Evolutionary conservation across 2,329 filamentous ascomycete genomes (phyloP).

Genomic region (Talaromyces sp.): DNA sequence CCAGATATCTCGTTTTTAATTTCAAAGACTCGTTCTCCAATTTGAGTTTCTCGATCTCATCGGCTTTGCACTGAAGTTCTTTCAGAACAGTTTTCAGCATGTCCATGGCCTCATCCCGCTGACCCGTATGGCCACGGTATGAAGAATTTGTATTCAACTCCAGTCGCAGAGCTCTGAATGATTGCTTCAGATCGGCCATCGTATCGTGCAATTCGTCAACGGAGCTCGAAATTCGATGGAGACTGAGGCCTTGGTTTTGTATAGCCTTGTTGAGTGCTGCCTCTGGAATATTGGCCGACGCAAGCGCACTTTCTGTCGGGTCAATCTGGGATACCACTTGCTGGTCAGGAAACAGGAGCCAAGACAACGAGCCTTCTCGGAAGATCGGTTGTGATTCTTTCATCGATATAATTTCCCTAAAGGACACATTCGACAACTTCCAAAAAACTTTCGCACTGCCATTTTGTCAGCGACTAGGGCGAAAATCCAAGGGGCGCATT

Average conservation of each 20-base stretch:
- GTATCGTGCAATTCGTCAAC: conserved; percentile 35
- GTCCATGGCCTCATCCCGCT: conserved; percentile 22
- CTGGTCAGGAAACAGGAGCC: conserved; percentile 20
- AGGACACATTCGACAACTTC: conserved; percentile 35
- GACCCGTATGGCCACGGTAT: conserved; percentile 18
- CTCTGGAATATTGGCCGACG: conserved; percentile 16
- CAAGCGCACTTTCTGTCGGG: conserved; percentile 20
- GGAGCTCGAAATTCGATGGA: conserved; percentile 34
- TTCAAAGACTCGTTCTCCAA: conserved; percentile 35
- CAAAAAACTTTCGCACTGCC: conserved; percentile 33
- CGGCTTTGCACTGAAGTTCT: conserved; percentile 34
- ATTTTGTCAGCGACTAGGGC: neutral
- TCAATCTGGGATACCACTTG: conserved; percentile 14
- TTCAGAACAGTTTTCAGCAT: conserved; percentile 35
- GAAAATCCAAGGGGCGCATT: neutral
- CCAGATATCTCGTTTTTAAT: conserved; percentile 28
- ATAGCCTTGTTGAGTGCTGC: conserved; percentile 29
- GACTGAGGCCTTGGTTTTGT: conserved; percentile 31
- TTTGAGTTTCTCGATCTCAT: conserved; percentile 34
- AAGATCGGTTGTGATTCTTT: conserved; percentile 31
- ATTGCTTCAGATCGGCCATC: conserved; percentile 34
- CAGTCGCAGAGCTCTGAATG: conserved; percentile 33
- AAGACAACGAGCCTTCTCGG: conserved; percentile 28
- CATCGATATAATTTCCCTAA: conserved; percentile 37
- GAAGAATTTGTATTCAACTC: conserved; percentile 28